Evolutionary conservation across 306 rosid genomes (phyloP).

Genomic region (Senna tora): DNA sequence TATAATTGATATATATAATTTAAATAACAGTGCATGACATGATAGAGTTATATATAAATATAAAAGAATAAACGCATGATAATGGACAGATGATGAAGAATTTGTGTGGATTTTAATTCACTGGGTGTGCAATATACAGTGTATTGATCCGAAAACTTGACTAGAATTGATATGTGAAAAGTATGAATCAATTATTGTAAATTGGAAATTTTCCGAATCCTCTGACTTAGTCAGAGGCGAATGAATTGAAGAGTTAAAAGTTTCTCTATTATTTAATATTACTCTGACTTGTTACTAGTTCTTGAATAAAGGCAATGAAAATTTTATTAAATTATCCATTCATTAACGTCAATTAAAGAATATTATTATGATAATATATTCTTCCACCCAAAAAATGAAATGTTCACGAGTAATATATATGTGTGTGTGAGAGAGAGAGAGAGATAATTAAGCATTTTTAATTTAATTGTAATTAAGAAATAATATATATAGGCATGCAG

Average conservation of each 20-base stretch:
- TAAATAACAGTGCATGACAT: background rate
- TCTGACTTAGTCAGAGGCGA: slow-evolving; percentile 14
- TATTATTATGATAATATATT: background rate
- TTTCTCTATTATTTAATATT: background rate
- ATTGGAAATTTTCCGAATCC: background rate
- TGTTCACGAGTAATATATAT: background rate
- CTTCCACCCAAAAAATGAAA: background rate
- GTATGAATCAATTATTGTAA: slow-evolving; percentile 1
- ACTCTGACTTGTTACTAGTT: background rate
- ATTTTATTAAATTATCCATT: background rate
- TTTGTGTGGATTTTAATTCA: background rate
- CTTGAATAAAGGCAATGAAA: background rate
- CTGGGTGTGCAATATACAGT: background rate
- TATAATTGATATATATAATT: too few species aligned
- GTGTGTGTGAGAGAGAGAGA: too few species aligned
- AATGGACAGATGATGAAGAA: background rate
- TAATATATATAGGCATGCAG: too few species aligned
- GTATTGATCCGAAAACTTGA: too few species aligned
- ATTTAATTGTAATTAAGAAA: too few species aligned
- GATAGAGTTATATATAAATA: background rate
- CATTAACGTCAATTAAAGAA: slow-evolving; percentile 3
- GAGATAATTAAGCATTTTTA: too few species aligned
- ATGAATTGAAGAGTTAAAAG: background rate
- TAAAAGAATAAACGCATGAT: background rate
- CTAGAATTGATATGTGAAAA: background rate